Percentiles rank a stretch among this genome's conserved stretches.
These are phyloP conservation scores for Lepidium sativum DNA, from an alignment of 345 rosid genomes.

Conservation along the genomic window DNA sequence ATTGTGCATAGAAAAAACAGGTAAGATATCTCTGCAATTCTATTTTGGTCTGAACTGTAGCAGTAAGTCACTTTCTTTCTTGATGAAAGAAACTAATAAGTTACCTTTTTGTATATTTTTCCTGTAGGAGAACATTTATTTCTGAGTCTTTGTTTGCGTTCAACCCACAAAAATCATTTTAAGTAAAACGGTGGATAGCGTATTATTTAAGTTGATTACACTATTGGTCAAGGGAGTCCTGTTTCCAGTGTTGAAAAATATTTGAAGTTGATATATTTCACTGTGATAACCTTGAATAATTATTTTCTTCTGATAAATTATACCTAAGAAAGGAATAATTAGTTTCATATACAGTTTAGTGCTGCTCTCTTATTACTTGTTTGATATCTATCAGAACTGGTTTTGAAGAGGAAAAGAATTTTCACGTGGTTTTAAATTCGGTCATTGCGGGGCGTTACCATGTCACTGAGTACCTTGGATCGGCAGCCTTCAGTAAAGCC, in stretches of 20 bases:
- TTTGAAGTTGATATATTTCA: neutral
- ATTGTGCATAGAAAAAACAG: conserved; percentile 98
- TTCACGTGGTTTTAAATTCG: conserved; percentile 88
- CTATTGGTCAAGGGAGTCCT: neutral
- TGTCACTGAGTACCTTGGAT: conserved; percentile 98
- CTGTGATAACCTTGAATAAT: neutral
- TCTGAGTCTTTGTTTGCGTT: neutral
- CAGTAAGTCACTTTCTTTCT: neutral
- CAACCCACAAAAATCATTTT: neutral
- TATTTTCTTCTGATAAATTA: neutral
- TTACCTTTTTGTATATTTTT: neutral
- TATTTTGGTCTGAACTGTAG: neutral
- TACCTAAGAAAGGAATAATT: neutral
- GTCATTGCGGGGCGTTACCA: conserved; percentile 97
- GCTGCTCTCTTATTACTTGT: conserved; percentile 7
- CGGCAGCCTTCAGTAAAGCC: conserved; percentile 99
- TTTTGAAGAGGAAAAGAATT: conserved; percentile 99
- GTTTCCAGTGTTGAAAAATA: neutral
- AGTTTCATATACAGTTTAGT: neutral
- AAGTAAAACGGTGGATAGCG: neutral
- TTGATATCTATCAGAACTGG: conserved; percentile 69
- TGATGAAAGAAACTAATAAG: neutral
- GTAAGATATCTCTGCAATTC: conserved; percentile 32
- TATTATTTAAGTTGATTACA: neutral
- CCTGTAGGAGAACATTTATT: neutral